Percentiles rank a stretch among this genome's conserved stretches.
Conservation (phyloP, 73 alveolate genomes). For the Paramecium octaurelia region DNA sequence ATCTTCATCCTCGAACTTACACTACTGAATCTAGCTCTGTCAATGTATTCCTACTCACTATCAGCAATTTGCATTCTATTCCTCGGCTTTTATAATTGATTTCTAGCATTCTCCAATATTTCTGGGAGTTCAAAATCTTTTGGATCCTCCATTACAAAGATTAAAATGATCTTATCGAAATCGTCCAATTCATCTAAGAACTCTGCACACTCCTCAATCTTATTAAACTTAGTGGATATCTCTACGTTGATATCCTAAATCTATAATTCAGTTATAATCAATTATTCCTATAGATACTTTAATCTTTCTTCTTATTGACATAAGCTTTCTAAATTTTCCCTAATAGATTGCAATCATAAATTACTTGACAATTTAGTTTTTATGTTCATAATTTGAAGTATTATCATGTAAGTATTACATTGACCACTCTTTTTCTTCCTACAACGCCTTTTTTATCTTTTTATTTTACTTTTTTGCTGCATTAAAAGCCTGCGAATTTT, state of each 20-base stretch:
- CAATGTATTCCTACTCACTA: constrained; percentile 43
- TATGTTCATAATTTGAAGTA: neutral
- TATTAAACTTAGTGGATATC: neutral
- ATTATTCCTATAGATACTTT: neutral
- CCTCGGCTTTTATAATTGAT: neutral
- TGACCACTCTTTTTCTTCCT: neutral
- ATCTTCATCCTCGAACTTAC: constrained; percentile 44
- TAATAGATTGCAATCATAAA: neutral
- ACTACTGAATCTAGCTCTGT: constrained; percentile 43
- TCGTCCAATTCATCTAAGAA: constrained; percentile 47
- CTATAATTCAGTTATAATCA: neutral
- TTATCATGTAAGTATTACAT: neutral
- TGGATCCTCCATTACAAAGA: constrained; percentile 32
- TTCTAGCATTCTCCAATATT: neutral
- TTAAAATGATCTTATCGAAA: constrained; percentile 10
- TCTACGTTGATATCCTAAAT: neutral
- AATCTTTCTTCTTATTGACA: neutral
- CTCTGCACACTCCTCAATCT: constrained; percentile 49
- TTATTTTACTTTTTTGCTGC: neutral
- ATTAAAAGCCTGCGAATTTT: neutral
- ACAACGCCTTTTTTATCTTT: neutral
- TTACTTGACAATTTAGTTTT: constrained; percentile 1
- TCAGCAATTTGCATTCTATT: neutral
- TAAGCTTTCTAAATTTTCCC: neutral
- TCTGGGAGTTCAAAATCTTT: neutral